Conservation (phyloP, 768 basidiomycete genomes). For the Mycena galopus region DNA sequence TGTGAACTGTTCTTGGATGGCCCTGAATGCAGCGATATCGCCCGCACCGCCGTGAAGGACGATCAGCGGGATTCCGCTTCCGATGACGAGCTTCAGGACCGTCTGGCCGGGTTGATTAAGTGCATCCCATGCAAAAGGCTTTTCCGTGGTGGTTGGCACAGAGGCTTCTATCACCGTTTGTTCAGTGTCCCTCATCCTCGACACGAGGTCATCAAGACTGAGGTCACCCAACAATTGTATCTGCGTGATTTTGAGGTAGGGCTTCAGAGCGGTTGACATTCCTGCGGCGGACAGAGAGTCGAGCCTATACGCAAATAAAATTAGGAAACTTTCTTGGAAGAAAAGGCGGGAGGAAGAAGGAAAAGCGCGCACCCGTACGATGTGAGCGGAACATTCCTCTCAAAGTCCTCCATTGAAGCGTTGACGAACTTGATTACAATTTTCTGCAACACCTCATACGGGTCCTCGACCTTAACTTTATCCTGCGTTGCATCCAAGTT, state of each 20-base stretch:
- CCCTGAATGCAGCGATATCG: constrained; percentile 11
- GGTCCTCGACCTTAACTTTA: background rate
- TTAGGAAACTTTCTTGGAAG: no score
- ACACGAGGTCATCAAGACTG: background rate
- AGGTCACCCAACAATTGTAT: constrained; percentile 6
- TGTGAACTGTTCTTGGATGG: constrained; percentile 11
- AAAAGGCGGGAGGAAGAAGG: no score
- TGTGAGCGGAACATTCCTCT: background rate
- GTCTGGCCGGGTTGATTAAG: constrained; percentile 3
- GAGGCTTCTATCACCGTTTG: background rate
- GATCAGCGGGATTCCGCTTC: constrained; percentile 26
- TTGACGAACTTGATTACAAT: background rate
- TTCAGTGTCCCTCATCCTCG: background rate
- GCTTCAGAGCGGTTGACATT: background rate
- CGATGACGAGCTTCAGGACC: constrained; percentile 19
- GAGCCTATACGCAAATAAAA: no score
- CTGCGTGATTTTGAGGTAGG: constrained; percentile 6
- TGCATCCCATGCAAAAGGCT: constrained; percentile 9
- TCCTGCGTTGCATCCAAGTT: background rate
- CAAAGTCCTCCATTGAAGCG: background rate
- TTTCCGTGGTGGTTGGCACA: background rate
- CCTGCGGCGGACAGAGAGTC: constrained; percentile 18
- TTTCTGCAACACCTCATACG: background rate
- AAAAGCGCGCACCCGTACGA: no score
- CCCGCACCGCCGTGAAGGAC: constrained; percentile 30